phyloP scores from a whole-genome alignment of 2,329 filamentous ascomycete genomes.

The Calonectria ilicicola region DNA sequence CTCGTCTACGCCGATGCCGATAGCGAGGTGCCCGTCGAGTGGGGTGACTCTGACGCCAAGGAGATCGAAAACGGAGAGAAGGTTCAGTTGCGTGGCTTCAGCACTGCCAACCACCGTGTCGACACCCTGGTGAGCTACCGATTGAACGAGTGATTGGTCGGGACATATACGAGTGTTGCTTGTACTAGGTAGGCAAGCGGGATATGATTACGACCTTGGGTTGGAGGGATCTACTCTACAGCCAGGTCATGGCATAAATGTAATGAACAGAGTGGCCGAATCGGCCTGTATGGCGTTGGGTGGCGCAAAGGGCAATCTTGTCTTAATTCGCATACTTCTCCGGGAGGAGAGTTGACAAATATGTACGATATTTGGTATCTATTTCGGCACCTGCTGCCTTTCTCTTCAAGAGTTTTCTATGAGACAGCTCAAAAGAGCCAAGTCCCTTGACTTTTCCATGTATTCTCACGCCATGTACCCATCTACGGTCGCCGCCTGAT shows the following conservation, averaged over 20 bases:
- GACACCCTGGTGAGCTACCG: conserved; percentile 97
- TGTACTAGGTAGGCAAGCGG: background rate
- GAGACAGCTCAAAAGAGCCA: background rate
- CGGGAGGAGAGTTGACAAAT: conserved; percentile 17
- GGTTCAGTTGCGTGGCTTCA: conserved; percentile 95
- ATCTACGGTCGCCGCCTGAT: conserved; percentile 21
- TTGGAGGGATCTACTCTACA: background rate
- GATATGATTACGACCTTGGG: background rate
- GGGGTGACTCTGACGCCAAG: conserved; percentile 98
- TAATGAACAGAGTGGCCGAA: conserved; percentile 19
- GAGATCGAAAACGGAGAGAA: conserved; percentile 96
- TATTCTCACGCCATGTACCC: conserved; percentile 35
- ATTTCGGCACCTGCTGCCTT: conserved; percentile 23
- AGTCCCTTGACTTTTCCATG: conserved; percentile 14
- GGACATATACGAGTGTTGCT: background rate
- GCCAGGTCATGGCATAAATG: background rate
- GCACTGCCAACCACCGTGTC: conserved; percentile 92
- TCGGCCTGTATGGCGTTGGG: conserved; percentile 36
- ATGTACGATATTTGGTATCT: conserved; percentile 38
- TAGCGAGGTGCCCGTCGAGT: conserved; percentile 95
- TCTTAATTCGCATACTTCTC: conserved; percentile 25
- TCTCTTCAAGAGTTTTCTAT: conserved; percentile 19
- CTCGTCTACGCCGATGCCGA: conserved; percentile 97
- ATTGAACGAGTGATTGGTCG: conserved; percentile 47
- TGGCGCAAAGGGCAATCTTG: conserved; percentile 27